Base-by-base conservation (phyloP, 1,139 yeast species). In the Hanseniaspora uvarum region DNA sequence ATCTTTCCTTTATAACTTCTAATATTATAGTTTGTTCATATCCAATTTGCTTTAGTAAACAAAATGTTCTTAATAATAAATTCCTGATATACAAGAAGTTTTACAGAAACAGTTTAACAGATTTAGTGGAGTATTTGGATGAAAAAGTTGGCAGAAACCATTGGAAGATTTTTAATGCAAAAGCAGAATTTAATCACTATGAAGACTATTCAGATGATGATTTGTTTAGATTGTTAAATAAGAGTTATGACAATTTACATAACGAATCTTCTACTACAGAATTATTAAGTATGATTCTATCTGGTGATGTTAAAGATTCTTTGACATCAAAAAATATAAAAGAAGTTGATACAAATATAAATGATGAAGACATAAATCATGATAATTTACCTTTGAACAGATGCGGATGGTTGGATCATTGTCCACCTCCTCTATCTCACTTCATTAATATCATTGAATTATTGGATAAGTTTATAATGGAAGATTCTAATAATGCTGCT, bases 141-240 rank as follows among this genome's bases (percentile, higher is more conserved):
- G 56, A 60, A 2, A 66, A 73, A 18, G 85, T 83, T 64, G 76
- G 72, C 1, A 40, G 48, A 8, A 62, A 66, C 5, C 67, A 75
- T 40, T 89, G 96, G 96, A 77, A 74, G 58, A 70, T 88, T 1
- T 83, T 82, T 76, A 86, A 86, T 62, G 73, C 88, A 40, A 73
- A 88, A 56, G 79, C 78, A 2, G 94, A 84, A 62, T 70, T 67
- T 1, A 64, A 73, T 3, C 78, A 16, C 14, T n/a, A 77, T 3
- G 81, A 83, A 52, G 72, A 70, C 21, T 74, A 75, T 44, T 60
- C 62, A 0, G 75, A 74, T 33, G 72, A 72, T 63, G 70, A 58
- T 63, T 58, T 58, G 57, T 56, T 59, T 37, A 59, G 31, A 55
- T 28, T 40, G 7, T 26, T 36, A 24, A 21, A 33, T 44, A 30